Base-by-base conservation (phyloP, 2,329 filamentous ascomycete genomes). In the Colletotrichum paranaense region DNA sequence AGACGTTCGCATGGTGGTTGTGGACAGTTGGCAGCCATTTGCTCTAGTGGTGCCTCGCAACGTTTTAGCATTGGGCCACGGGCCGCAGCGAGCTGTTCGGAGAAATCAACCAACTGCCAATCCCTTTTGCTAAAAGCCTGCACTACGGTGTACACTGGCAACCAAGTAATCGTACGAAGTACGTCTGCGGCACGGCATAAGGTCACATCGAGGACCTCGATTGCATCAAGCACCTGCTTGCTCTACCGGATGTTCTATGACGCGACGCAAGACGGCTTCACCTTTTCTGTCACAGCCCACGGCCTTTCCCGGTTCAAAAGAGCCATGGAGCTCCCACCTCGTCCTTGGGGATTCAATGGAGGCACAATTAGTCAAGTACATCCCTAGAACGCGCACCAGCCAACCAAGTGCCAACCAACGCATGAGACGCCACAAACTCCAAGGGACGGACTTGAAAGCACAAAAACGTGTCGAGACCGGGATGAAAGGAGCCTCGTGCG, bases 381-480 rank as follows among this genome's bases (percentile, higher is more conserved):
- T 12, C 14, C 7, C 22, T 32, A 56, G 19, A 8, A 28, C 26
- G 55, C 55, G 16, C 42, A 49, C 19, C 42, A 49, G 42, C 24
- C 53, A 30, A 28, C 55, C 26, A 60, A 65, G 60, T 60, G 67
- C 35, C 60, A 55, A 24, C 56, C 28, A 35, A 24, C 14, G 46
- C 19, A n/a, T 49, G 32, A 19, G 52, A 60, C 28, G 24, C 59
- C 70, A 65, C 66, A 30, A 55, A 28, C 59, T 57, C 26, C 46
- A 38, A 57, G 24, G 59, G 55, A 35, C 58, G 53, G 66, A 72
- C 52, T 32, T 63, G 58, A 68, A 24, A 70, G 56, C 32, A 65
- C 59, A 65, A 62, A 70, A 65, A 56, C 42, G 60, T 56, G 70
- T 70, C 58, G 60, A 70, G 70, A 38, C 59, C 42, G 60, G 69